Conservation (phyloP, 2,329 filamentous ascomycete species). For the Lachnellula willkommii region DNA sequence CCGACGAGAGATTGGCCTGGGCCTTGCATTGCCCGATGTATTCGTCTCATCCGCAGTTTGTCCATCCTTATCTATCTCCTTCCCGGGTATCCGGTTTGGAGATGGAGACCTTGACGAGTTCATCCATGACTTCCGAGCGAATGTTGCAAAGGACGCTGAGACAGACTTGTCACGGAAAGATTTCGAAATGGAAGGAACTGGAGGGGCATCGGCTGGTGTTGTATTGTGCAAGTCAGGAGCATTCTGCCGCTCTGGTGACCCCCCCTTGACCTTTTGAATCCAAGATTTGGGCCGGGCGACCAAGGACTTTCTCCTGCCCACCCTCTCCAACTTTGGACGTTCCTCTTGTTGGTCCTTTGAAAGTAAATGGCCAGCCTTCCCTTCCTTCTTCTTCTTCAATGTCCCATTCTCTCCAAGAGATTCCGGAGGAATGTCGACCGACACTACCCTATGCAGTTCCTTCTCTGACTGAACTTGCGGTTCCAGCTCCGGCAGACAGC, state of each 20-base stretch:
- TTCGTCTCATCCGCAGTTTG: slow-evolving; percentile 14
- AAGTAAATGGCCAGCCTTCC: slow-evolving; percentile 11
- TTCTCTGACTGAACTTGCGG: slow-evolving; percentile 17
- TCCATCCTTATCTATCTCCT: slow-evolving; percentile 17
- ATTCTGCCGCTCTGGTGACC: slow-evolving; percentile 26
- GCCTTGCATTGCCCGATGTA: slow-evolving; percentile 15
- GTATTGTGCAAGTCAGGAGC: slow-evolving; percentile 14
- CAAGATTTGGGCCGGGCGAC: slow-evolving; percentile 32
- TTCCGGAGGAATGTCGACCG: slow-evolving; percentile 11
- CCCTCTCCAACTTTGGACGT: slow-evolving; percentile 22
- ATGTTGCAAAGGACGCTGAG: slow-evolving; percentile 44
- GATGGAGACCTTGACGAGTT: slow-evolving; percentile 43
- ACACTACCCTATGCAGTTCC: slow-evolving; percentile 14
- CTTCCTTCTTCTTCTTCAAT: slow-evolving; percentile 13
- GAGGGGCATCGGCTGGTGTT: slow-evolving; percentile 34
- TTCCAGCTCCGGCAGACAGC: slow-evolving; percentile 41
- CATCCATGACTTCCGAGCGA: slow-evolving; percentile 48
- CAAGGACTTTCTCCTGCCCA: slow-evolving; percentile 31
- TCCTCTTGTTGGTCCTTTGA: slow-evolving; percentile 28
- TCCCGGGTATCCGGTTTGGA: slow-evolving; percentile 29
- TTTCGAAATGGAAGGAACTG: slow-evolving; percentile 25
- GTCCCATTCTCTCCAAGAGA: slow-evolving; percentile 5
- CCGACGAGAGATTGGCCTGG: slow-evolving; percentile 10
- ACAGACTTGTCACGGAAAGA: slow-evolving; percentile 36
- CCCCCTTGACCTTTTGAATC: slow-evolving; percentile 29